Conservation (phyloP, 2,329 filamentous ascomycete species). For the Coniochaeta prunicola region DNA sequence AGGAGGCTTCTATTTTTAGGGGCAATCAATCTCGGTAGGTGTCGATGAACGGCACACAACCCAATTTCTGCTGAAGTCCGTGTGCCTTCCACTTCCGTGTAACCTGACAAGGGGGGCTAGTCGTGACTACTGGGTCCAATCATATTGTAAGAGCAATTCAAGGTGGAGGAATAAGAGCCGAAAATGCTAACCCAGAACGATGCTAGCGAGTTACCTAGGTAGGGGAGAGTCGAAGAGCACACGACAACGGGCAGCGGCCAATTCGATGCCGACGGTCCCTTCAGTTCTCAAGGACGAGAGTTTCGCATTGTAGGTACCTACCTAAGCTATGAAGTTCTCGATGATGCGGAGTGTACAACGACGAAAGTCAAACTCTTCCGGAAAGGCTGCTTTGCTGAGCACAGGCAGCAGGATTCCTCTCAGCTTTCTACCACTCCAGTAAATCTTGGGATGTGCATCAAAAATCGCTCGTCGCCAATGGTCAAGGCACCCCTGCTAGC, state of each 20-base stretch:
- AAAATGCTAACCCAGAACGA: neutral
- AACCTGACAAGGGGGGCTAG: constrained; percentile 2
- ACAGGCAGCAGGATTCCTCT: too few relatives aligned
- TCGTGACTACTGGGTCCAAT: constrained; percentile 8
- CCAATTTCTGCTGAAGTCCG: constrained; percentile 10
- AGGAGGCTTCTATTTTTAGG: constrained; percentile 15
- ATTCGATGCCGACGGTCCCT: too few relatives aligned
- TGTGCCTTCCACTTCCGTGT: constrained; percentile 3
- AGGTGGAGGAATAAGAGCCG: neutral
- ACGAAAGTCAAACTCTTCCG: too few relatives aligned
- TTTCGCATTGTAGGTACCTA: too few relatives aligned
- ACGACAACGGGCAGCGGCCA: too few relatives aligned
- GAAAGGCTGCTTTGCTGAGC: too few relatives aligned
- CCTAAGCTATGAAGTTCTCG: too few relatives aligned
- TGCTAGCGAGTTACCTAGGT: neutral
- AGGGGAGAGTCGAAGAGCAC: too few relatives aligned
- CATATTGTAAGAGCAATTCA: neutral
- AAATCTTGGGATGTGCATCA: neutral
- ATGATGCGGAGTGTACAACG: too few relatives aligned
- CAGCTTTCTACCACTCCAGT: neutral
- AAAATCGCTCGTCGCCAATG: neutral
- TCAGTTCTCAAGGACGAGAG: too few relatives aligned
- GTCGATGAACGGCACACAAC: constrained; percentile 2
- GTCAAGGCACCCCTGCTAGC: neutral
- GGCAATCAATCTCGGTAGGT: constrained; percentile 6